Conservation (phyloP, 2,329 filamentous ascomycete species). For the Penicillium sp. region DNA sequence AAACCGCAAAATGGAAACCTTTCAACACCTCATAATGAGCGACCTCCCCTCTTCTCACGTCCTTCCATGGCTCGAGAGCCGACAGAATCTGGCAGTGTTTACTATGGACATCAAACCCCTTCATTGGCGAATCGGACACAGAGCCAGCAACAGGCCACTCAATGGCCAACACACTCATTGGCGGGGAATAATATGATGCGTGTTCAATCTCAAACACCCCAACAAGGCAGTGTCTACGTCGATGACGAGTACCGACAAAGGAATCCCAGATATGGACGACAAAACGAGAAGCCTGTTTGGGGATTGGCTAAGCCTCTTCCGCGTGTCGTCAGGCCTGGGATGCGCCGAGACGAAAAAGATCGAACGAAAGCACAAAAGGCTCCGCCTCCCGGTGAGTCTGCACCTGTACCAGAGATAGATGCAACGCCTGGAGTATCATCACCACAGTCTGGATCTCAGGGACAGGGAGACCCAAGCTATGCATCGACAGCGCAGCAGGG, state of each 20-base stretch:
- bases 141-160: slow-evolving; percentile 3
- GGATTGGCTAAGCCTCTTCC: slow-evolving; percentile 49
- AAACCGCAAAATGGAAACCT: not conserved
- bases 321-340: slow-evolving; percentile 48
- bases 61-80: slow-evolving; percentile 7
- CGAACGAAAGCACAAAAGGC: not conserved
- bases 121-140: not conserved
- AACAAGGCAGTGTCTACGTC: not conserved
- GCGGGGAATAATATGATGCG: not conserved
- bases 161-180: slow-evolving; percentile 8
- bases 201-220: not conserved
- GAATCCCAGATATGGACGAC: slow-evolving; percentile 49
- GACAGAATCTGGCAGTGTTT: slow-evolving; percentile 11
- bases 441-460: not conserved
- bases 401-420: slow-evolving; percentile 6
- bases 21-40: not conserved
- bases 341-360: slow-evolving; percentile 27
- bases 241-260: not conserved
- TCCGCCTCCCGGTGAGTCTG: slow-evolving; percentile 4
- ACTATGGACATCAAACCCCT: slow-evolving; percentile 3
- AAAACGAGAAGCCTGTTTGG: slow-evolving; percentile 47
- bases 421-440: not conserved
- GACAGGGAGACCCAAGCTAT: not conserved
- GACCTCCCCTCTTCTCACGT: slow-evolving; percentile 1
- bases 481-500: slow-evolving; percentile 8